Percentiles rank a stretch among this genome's conserved stretches.
Conservation (phyloP, 805 yeast genomes). For the Teunomyces gatunensis region DNA sequence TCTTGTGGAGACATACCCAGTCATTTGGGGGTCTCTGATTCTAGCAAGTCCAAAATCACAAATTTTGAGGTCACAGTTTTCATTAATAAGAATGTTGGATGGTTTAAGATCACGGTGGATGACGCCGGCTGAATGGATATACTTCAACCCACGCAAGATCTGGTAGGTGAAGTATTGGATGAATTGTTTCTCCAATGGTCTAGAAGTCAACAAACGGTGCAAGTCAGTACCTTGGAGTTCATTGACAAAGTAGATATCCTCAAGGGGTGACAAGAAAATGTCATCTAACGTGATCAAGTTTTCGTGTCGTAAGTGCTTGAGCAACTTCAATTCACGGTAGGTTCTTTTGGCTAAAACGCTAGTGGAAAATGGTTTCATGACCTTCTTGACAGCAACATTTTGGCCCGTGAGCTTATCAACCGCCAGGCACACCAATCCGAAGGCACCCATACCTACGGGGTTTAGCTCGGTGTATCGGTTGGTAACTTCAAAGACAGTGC, state of each 20-base stretch:
- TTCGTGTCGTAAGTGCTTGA: slow-evolving; percentile 93
- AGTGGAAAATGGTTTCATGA: slow-evolving; percentile 95
- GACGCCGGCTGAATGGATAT: slow-evolving; percentile 89
- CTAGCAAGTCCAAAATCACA: slow-evolving; percentile 96
- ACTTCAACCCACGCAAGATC: slow-evolving; percentile 83
- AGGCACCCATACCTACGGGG: slow-evolving; percentile 99
- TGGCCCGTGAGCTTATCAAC: slow-evolving; percentile 86
- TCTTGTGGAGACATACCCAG: slow-evolving; percentile 94
- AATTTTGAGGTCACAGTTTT: slow-evolving; percentile 86
- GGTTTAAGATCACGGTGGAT: slow-evolving; percentile 90
- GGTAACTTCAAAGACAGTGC: slow-evolving; percentile 92
- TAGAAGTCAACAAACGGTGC: slow-evolving; percentile 82
- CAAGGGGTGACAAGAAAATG: slow-evolving; percentile 89
- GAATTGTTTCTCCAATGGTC: slow-evolving; percentile 94
- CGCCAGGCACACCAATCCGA: slow-evolving; percentile 96
- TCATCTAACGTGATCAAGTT: slow-evolving; percentile 90
- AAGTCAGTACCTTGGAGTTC: slow-evolving; percentile 96
- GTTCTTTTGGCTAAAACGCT: slow-evolving; percentile 95
- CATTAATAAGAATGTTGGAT: slow-evolving; percentile 77
- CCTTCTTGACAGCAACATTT: slow-evolving; percentile 95
- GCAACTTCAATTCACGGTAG: slow-evolving; percentile 87
- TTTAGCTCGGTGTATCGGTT: slow-evolving; percentile 85
- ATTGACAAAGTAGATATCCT: slow-evolving; percentile 94
- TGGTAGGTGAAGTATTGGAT: slow-evolving; percentile 96
- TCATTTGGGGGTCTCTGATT: slow-evolving; percentile 98